phyloP scores from a whole-genome alignment of 768 basidiomycete species.

The Obba rivulosa region DNA sequence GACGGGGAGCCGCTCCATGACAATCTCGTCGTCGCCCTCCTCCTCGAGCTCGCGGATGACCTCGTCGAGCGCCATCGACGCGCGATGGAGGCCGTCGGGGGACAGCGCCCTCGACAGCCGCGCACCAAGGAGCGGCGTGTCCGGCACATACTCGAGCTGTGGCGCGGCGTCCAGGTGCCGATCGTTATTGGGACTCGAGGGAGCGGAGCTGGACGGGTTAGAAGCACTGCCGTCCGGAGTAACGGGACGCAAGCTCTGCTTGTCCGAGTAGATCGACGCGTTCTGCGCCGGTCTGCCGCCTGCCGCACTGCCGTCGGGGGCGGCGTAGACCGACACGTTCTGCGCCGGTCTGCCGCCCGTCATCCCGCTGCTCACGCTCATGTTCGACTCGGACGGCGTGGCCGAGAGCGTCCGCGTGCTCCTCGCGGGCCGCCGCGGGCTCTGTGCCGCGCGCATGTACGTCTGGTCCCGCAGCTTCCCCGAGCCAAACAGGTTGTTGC shows the following conservation, averaged over 20 bases:
- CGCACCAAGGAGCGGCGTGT: conserved; percentile 23
- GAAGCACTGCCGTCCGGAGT: conserved; percentile 50
- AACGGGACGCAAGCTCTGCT: conserved; percentile 41
- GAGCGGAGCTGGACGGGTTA: conserved; percentile 32
- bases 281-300: conserved; percentile 41
- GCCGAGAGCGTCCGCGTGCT: conserved; percentile 31
- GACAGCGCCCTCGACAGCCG: conserved; percentile 45
- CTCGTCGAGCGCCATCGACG: conserved; percentile 69
- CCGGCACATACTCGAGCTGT: conserved; percentile 11
- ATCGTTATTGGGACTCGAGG: conserved; percentile 39
- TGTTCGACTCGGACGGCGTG: conserved; percentile 40
- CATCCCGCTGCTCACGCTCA: conserved; percentile 30
- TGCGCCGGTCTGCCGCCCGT: conserved; percentile 36
- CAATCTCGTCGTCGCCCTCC: conserved; percentile 58
- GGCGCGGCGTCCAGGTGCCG: conserved; percentile 24
- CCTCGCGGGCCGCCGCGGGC: conserved; percentile 34
- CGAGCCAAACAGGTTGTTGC: conserved; percentile 84
- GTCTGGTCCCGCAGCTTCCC: conserved; percentile 72
- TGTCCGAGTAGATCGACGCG: conserved; percentile 37
- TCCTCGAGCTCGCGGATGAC: conserved; percentile 75
- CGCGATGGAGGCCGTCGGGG: conserved; percentile 50
- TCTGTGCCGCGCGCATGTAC: conserved; percentile 57
- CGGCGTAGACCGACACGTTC: no score
- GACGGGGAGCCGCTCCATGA: conserved; percentile 58
- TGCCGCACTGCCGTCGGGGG: conserved; percentile 19